These are phyloP conservation scores for Apostasia shenzhenica DNA, from an alignment of 106 monocot species.

Conservation along the genomic window DNA sequence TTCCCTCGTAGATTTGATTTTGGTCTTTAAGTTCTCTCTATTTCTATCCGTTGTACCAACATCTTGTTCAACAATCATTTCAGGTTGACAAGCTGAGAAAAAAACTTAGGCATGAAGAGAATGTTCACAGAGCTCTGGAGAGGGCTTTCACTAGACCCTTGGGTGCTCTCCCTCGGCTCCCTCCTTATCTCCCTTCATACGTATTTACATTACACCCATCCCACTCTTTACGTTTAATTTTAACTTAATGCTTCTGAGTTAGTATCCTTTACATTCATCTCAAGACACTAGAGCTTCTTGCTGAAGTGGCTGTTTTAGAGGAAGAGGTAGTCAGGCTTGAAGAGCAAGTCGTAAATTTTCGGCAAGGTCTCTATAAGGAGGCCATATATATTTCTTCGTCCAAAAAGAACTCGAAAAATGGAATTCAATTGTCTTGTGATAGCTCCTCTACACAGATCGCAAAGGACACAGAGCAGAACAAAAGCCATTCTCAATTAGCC, in stretches of 20 bases:
- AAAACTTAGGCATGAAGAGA: constrained; percentile 85
- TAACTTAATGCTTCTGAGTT: constrained; percentile 3
- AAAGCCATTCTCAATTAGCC: neutral
- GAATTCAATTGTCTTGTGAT: constrained; percentile 7
- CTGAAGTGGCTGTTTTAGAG: constrained; percentile 91
- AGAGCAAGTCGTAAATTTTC: constrained; percentile 81
- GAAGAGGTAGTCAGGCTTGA: constrained; percentile 95
- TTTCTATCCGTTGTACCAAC: neutral
- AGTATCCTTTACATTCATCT: constrained; percentile 1
- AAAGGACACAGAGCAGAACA: neutral
- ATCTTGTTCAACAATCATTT: constrained; percentile 2
- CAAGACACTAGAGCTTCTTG: constrained; percentile 85
- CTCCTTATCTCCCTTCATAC: constrained; percentile 74
- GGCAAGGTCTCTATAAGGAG: constrained; percentile 82
- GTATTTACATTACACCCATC: constrained; percentile 17
- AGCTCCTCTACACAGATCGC: too few species aligned
- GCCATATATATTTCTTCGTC: constrained; percentile 60
- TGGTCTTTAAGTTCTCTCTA: neutral
- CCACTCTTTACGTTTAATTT: neutral
- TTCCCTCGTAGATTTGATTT: constrained; percentile 5
- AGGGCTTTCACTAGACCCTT: constrained; percentile 81
- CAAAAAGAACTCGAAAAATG: constrained; percentile 31
- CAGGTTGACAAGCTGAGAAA: constrained; percentile 88
- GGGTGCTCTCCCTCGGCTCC: constrained; percentile 86
- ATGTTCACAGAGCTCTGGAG: constrained; percentile 81